Base-by-base conservation (phyloP, 257 asterid species). In the Gentiana macrophylla region DNA sequence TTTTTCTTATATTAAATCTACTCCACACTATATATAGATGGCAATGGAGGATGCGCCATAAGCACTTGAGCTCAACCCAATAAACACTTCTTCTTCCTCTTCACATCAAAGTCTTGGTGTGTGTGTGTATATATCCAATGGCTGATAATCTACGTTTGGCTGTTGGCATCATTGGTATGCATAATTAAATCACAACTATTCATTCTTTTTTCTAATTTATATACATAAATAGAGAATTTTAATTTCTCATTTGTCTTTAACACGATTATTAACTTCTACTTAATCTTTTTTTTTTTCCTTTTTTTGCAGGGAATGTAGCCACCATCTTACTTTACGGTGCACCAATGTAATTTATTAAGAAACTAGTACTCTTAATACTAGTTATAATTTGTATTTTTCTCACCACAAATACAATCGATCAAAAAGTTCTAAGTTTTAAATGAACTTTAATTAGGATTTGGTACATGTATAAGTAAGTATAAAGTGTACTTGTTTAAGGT, bases 321-420 rank as follows among this genome's bases (percentile, higher is more conserved):
- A 72, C 90, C 48, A 68, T 80, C 84, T 75, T 82, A 52, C 87
- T 84, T 15, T 87, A 80, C 57, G 72, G 86, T 13, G 84, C 93
- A 35, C 96, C 96, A 56, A 55, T 78, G 96, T 84, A 79, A 62
- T 32, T 24, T 24, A 24, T 24, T 24, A 24, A 24, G 43, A 36
- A 43, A 1, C 53, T 46, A 44, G 41, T 35, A 50, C 32, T 3
- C 9, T 59, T n/a, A 10, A 7, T 35, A 49, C 6, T 12, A 12
- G 5, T 12, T 1, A 38, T 13, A 55, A 38, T 4, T 56, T 24
- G 35, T 35, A 51, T 7, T 24, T 24, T 24, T 24, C 24, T 24
- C 24, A 24, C 24, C 24, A 24, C 24, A 24, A 24, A 24, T 24
- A 24, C 24, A 24, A 24, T 24, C 24, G 24, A 24, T 24, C 24